phyloP scores from a whole-genome alignment of 257 asterid genomes.

The Solanum tarijense region DNA sequence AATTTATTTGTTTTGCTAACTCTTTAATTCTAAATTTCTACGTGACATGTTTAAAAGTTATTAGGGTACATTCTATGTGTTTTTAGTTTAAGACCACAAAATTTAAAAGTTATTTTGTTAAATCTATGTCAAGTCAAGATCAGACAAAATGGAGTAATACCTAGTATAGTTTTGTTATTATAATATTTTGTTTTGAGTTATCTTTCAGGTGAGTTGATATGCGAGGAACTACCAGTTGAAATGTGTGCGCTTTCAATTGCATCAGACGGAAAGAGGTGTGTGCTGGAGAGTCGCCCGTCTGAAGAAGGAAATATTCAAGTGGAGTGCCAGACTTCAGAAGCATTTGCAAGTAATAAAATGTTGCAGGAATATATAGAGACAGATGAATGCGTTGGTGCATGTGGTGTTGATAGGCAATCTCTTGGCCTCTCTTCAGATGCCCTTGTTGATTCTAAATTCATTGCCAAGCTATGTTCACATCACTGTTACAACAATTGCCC shows the following conservation, averaged over 20 bases:
- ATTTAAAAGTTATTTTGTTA: too few relatives aligned
- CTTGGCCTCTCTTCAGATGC: slow-evolving; percentile 80
- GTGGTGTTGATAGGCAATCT: slow-evolving; percentile 49
- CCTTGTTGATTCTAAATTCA: slow-evolving; percentile 39
- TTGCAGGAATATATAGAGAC: slow-evolving; percentile 46
- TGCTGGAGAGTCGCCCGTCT: slow-evolving; percentile 38
- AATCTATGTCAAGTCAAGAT: too few relatives aligned
- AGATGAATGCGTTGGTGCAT: slow-evolving; percentile 45
- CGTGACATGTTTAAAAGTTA: background rate
- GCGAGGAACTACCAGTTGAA: slow-evolving; percentile 44
- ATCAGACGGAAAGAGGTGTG: slow-evolving; percentile 58
- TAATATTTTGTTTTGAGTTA: background rate
- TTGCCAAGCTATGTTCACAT: slow-evolving; percentile 50
- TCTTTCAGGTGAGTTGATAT: slow-evolving; percentile 40
- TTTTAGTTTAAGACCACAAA: background rate
- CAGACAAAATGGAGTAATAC: background rate
- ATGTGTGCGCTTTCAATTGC: slow-evolving; percentile 51
- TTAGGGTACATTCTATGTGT: too few relatives aligned
- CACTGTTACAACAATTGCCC: slow-evolving; percentile 57
- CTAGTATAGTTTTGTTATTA: background rate
- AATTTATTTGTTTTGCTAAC: background rate
- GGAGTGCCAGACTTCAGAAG: slow-evolving; percentile 64
- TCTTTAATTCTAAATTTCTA: background rate
- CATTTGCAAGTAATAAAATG: slow-evolving; percentile 25
- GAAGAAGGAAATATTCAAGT: slow-evolving; percentile 12